These are phyloP conservation scores for Aspergillus ustus DNA, from an alignment of 2,329 filamentous ascomycete species.

Conservation along the genomic window DNA sequence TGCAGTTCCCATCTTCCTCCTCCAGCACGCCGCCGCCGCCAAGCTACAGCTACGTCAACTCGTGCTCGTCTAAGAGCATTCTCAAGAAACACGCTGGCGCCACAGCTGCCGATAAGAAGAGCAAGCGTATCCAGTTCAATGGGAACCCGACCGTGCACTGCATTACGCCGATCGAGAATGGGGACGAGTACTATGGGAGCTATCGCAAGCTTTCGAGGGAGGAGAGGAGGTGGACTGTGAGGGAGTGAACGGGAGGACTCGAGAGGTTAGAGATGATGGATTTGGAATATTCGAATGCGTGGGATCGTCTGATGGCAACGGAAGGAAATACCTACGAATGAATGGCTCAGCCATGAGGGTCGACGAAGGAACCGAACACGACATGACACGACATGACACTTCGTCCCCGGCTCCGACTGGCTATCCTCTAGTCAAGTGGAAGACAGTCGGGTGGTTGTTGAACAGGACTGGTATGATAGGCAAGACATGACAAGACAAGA, in stretches of 20 bases:
- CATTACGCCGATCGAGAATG: constrained; percentile 54
- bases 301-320: neutral
- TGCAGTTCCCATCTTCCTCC: constrained; percentile 38
- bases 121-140: constrained; percentile 50
- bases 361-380: neutral
- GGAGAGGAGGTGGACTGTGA: constrained; percentile 51
- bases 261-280: neutral
- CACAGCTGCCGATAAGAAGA: constrained; percentile 5
- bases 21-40: too few relatives aligned
- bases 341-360: neutral
- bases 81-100: constrained; percentile 48
- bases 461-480: neutral
- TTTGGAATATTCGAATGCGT: neutral
- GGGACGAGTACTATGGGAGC: constrained; percentile 54
- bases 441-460: neutral
- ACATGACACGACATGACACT: neutral
- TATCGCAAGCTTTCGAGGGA: constrained; percentile 52
- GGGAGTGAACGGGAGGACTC: constrained; percentile 34
- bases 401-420: neutral
- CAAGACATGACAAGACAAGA: neutral
- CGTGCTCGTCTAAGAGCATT: constrained; percentile 52
- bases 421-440: neutral
- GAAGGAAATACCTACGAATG: neutral
- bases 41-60: constrained; percentile 49
- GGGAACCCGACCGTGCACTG: constrained; percentile 51